phyloP scores from a whole-genome alignment of 2,329 filamentous ascomycete genomes.

The Aureobasidium sp. region DNA sequence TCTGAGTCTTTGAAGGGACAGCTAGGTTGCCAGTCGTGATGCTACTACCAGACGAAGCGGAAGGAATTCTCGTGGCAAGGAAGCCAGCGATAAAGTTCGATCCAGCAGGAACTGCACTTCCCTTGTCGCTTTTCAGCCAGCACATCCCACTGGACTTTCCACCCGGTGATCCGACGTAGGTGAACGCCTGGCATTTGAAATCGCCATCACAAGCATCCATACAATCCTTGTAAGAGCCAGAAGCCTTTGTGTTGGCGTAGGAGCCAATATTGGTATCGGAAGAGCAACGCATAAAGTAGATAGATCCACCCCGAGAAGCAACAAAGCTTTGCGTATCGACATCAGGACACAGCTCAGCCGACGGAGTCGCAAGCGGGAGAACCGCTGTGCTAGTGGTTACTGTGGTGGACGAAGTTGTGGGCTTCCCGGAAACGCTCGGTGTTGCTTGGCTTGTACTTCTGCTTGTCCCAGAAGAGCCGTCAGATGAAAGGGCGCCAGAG shows the following conservation, averaged over 20 bases:
- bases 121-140: slow-evolving; percentile 20
- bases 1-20: not conserved
- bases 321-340: slow-evolving; percentile 14
- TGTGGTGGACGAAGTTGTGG: slow-evolving; percentile 13
- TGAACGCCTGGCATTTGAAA: slow-evolving; percentile 17
- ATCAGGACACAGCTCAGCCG: slow-evolving; percentile 12
- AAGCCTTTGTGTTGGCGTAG: slow-evolving; percentile 16
- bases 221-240: slow-evolving; percentile 17
- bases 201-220: slow-evolving; percentile 17
- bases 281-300: slow-evolving; percentile 17
- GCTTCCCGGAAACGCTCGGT: not conserved
- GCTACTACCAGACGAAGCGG: not conserved
- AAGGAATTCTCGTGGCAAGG: not conserved
- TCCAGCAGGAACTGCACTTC: slow-evolving; percentile 5
- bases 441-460: not conserved
- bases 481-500: not conserved
- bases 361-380: slow-evolving; percentile 15
- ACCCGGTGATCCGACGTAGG: slow-evolving; percentile 17
- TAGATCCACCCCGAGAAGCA: slow-evolving; percentile 5
- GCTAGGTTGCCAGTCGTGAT: not conserved
- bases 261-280: slow-evolving; percentile 18
- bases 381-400: slow-evolving; percentile 17
- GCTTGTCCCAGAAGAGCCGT: not conserved
- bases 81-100: slow-evolving; percentile 18
- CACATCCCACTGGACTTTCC: slow-evolving; percentile 14